Percentiles rank a stretch among this genome's conserved stretches.
These are phyloP conservation scores for Lentinus polychrous DNA, from an alignment of 1,284 basidiomycete genomes.

Conservation along the genomic window DNA sequence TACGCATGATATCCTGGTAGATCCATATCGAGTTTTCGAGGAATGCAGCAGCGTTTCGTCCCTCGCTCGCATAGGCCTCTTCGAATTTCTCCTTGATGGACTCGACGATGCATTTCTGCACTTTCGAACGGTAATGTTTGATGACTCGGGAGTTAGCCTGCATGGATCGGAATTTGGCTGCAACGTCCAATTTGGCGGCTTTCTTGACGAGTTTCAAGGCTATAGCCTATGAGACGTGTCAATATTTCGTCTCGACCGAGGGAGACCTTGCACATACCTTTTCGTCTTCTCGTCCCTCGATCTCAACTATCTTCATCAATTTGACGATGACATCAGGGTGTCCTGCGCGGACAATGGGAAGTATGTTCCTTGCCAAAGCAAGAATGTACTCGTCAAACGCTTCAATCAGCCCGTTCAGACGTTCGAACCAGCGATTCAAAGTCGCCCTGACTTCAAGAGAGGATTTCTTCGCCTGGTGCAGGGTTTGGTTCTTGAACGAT, in stretches of 20 bases:
- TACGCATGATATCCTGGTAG: conserved; percentile 89
- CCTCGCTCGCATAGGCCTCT: conserved; percentile 56
- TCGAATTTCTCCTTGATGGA: conserved; percentile 76
- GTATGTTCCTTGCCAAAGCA: conserved; percentile 69
- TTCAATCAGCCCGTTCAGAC: conserved; percentile 75
- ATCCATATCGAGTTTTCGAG: conserved; percentile 84
- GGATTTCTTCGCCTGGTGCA: conserved; percentile 87
- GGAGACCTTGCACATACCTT: conserved; percentile 68
- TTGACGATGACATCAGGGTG: conserved; percentile 84
- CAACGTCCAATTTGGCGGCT: conserved; percentile 81
- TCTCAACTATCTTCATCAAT: conserved; percentile 89
- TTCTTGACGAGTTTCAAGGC: conserved; percentile 93
- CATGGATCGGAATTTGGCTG: conserved; percentile 86
- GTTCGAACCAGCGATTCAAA: conserved; percentile 79
- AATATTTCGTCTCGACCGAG: too few species aligned
- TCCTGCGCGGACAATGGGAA: conserved; percentile 78
- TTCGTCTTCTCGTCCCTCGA: conserved; percentile 91
- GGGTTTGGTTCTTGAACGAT: conserved; percentile 87
- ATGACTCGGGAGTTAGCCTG: conserved; percentile 91
- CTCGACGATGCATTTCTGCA: conserved; percentile 75
- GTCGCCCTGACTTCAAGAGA: conserved; percentile 64
- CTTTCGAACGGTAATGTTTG: conserved; percentile 94
- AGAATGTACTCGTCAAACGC: conserved; percentile 88
- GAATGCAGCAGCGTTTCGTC: conserved; percentile 66
- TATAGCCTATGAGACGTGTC: conserved; percentile 53